Evolutionary conservation across 805 yeast species (phyloP).

Genomic region (Ogataea saltuana): DNA sequence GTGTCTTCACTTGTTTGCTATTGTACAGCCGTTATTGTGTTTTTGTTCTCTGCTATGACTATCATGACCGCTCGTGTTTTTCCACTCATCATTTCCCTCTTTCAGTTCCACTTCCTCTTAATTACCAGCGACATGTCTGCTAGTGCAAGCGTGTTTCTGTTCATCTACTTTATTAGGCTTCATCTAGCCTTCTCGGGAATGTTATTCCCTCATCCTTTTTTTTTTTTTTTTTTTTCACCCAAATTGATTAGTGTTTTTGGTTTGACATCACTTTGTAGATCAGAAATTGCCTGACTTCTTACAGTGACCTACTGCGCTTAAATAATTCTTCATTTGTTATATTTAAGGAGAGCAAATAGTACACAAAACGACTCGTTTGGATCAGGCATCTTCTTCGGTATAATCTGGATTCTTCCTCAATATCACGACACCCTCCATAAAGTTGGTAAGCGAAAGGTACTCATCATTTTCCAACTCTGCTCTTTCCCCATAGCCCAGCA

Average conservation of each 20-base stretch:
- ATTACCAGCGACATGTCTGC: too few relatives aligned
- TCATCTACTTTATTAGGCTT: constrained; percentile 10
- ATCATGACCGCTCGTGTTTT: constrained; percentile 19
- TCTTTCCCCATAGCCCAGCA: constrained; percentile 89
- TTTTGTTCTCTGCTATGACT: constrained; percentile 14
- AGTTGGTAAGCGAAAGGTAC: constrained; percentile 75
- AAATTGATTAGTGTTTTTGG: too few relatives aligned
- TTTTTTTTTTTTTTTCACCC: constrained; percentile 8
- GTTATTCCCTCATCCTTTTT: background rate
- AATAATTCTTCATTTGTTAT: background rate
- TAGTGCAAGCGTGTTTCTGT: constrained; percentile 11
- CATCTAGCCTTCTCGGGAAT: background rate
- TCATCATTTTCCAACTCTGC: constrained; percentile 97
- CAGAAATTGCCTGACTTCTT: too few relatives aligned
- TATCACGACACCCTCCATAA: constrained; percentile 92
- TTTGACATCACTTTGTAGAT: too few relatives aligned
- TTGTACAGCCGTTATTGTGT: constrained; percentile 10
- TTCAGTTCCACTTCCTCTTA: constrained; percentile 12
- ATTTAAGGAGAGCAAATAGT: background rate
- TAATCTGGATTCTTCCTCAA: constrained; percentile 87
- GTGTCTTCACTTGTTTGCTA: constrained; percentile 12
- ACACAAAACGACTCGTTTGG: constrained; percentile 2
- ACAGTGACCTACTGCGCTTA: too few relatives aligned
- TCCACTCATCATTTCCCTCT: constrained; percentile 17
- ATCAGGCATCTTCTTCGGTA: constrained; percentile 47